phyloP scores from a whole-genome alignment of 2,329 filamentous ascomycete species.

The Penicillium crustosum region DNA sequence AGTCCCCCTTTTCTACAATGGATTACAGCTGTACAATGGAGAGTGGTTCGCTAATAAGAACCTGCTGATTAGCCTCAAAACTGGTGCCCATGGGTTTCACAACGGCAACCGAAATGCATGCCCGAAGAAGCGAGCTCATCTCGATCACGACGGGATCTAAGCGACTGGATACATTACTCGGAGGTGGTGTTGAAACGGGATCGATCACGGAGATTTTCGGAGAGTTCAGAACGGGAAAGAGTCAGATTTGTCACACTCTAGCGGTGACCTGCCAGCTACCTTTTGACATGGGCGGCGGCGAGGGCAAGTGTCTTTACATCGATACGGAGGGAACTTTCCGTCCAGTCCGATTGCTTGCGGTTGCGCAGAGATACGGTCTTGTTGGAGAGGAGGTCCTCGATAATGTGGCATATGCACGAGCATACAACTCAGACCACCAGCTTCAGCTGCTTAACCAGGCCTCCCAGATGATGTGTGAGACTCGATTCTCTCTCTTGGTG shows the following conservation, averaged over 20 bases:
- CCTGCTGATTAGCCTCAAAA: conserved; percentile 68
- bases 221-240: conserved; percentile 97
- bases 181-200: conserved; percentile 92
- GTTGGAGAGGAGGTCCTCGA: conserved; percentile 97
- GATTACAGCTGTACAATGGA: not conserved
- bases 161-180: conserved; percentile 90
- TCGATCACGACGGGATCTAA: conserved; percentile 98
- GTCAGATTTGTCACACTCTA: conserved; percentile 97
- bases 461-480: conserved; percentile 99
- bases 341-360: conserved; percentile 83
- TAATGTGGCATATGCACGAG: conserved; percentile 95
- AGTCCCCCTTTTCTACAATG: conserved; percentile 18
- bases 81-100: conserved; percentile 99
- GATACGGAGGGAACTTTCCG: conserved; percentile 97
- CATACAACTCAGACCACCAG: conserved; percentile 98
- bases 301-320: conserved; percentile 98
- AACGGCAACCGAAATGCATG: conserved; percentile 98
- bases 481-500: conserved; percentile 89
- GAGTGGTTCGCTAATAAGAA: conserved; percentile 10
- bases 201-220: conserved; percentile 98
- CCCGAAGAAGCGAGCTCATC: conserved; percentile 91
- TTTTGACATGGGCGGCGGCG: conserved; percentile 98
- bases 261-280: conserved; percentile 96
- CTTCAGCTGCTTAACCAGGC: conserved; percentile 92
- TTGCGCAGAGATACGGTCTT: conserved; percentile 90